These are phyloP conservation scores for Picochlorum sp. DNA, from an alignment of 139 green algal species.

Conservation along the genomic window DNA sequence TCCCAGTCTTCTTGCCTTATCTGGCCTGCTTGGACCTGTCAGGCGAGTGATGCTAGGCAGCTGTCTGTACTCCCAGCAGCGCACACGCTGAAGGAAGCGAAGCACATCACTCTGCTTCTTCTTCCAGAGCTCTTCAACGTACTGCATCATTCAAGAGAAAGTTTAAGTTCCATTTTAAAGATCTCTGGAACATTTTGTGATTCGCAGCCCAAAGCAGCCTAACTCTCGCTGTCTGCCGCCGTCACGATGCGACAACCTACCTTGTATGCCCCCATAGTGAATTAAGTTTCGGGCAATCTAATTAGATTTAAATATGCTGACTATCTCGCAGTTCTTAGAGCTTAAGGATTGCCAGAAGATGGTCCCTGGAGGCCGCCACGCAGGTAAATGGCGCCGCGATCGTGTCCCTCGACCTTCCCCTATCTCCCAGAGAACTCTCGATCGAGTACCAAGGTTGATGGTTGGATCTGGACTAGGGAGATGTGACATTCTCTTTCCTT, in stretches of 20 bases:
- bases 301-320: too few relatives aligned
- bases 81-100: conserved; percentile 95
- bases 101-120: conserved; percentile 99
- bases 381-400: too few relatives aligned
- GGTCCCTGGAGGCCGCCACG: too few relatives aligned
- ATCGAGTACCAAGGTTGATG: too few relatives aligned
- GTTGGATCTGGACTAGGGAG: too few relatives aligned
- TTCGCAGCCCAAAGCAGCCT: not conserved
- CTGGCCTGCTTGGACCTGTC: conserved; percentile 74
- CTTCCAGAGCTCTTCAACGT: conserved; percentile 96
- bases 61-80: conserved; percentile 99
- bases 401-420: too few relatives aligned
- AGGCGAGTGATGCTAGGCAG: conserved; percentile 80
- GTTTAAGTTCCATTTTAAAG: too few relatives aligned
- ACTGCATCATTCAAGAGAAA: conserved; percentile 45
- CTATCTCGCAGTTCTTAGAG: too few relatives aligned
- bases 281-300: not conserved
- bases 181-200: not conserved
- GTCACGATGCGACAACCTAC: conserved; percentile 3
- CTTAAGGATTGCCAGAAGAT: too few relatives aligned
- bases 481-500: too few relatives aligned
- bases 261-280: conserved; percentile 50
- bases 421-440: too few relatives aligned
- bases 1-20: conserved; percentile 94
- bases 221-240: too few relatives aligned